Base-by-base conservation (phyloP, 805 yeast genomes). In the Candida awuae region DNA sequence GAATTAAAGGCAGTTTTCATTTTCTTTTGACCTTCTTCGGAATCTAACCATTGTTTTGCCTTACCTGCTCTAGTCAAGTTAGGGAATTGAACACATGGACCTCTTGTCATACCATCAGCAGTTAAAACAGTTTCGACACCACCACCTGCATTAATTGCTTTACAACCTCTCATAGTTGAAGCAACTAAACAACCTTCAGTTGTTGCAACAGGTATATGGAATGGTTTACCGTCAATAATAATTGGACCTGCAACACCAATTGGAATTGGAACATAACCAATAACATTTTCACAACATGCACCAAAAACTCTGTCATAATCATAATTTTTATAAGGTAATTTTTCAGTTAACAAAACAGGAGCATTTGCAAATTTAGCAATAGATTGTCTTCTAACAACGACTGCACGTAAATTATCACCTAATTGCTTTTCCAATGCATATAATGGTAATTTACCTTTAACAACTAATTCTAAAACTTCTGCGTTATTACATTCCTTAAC, bases 151-250 rank as follows among this genome's bases (percentile, higher is more conserved):
- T 92, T 92, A 49, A 92, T 83, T 20, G 97, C 97, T 59, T 92
- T 92, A 68, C 97, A 92, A 49, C 99, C 99, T 64, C 99, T 83
- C 95, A 86, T 90, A 12, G 98, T 82, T 15, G 97, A 87, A 4
- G 99, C 99, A 49, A 92, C 97, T 42, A 92, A 71, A 65, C 97
- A 94, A 38, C 99, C 99, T 67, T 92, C 99, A 26, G 98, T 92
- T 14, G 99, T 92, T 20, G 99, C 99, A 95, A 92, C 86, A 29
- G 99, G 99, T 50, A 92, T 80, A 62, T 87, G 95, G 59, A 73
- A 82, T 34, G 94, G 78, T 48, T 72, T 77, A 37, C 90, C 94
- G 61, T 92, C 97, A 53, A 92, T 84, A 39, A 85, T 70, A 59
- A 92, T 64, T 8, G 99, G 99, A 38, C 99, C 99, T 20, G 97